Evolutionary conservation across 106 monocot species (phyloP).

Genomic region (Acanthochlamys bracteata): DNA sequence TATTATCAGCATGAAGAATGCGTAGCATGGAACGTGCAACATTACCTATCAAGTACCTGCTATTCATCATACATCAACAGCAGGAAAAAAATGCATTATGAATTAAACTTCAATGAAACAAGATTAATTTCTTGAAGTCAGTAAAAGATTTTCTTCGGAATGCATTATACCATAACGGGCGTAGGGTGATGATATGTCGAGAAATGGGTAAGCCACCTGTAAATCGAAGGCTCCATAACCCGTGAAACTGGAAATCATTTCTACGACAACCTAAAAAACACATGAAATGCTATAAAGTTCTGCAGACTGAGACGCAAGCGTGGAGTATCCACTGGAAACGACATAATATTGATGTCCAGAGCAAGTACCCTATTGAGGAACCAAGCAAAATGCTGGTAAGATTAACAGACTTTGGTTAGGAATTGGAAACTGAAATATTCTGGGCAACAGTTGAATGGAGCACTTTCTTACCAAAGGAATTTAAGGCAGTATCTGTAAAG

Average conservation of each 20-base stretch:
- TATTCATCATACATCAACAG: too few species aligned
- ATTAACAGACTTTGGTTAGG: neutral
- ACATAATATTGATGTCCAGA: conserved; percentile 71
- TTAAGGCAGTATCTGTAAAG: conserved; percentile 61
- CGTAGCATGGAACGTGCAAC: conserved; percentile 58
- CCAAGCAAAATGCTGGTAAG: conserved; percentile 62
- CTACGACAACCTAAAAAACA: neutral
- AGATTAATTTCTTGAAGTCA: neutral
- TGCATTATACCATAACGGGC: conserved; percentile 61
- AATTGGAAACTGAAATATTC: neutral
- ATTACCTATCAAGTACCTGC: conserved; percentile 33
- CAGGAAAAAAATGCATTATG: neutral
- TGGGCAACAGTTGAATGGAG: neutral
- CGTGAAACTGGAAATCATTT: neutral
- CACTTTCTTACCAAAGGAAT: conserved; percentile 12
- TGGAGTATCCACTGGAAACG: conserved; percentile 71
- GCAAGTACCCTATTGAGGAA: conserved; percentile 67
- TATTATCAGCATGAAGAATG: conserved; percentile 33
- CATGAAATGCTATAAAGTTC: neutral
- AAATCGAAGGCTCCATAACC: neutral
- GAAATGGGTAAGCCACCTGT: conserved; percentile 92
- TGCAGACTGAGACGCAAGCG: conserved; percentile 53
- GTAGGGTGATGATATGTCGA: conserved; percentile 48
- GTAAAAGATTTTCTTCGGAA: too few species aligned
- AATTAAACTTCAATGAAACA: neutral